Base-by-base conservation (phyloP, 805 yeast genomes). In the Lachancea thermotolerans region DNA sequence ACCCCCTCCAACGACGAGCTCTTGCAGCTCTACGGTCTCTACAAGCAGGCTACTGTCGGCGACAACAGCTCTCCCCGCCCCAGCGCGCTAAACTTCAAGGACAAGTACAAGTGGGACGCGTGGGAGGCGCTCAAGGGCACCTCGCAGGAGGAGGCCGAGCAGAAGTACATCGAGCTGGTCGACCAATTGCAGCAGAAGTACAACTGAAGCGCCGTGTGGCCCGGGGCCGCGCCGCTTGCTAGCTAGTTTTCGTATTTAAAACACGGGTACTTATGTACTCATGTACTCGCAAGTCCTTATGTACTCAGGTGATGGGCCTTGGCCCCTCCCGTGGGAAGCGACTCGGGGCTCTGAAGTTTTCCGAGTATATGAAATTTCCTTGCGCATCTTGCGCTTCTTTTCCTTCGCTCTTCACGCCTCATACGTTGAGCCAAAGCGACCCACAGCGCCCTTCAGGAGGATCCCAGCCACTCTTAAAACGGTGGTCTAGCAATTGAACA, bases 41-140 rank as follows among this genome's bases (percentile, higher is more conserved):
- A 76, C 83, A 93, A 93, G 71, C 99, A 93, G 73, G 95, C 98
- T 57, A 91, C 97, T 31, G 84, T 82, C 46, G 99, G 99, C 54
- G 99, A 93, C 77, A 88, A 88, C 77, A 67, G 64, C 57, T 85
- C 95, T 50, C 72, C 75, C 45, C 86, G 87, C 72, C 99, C 99
- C 44, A 93, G 96, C 52, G 70, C 85, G 48, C 87, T 93, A 67
- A 95, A 89, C 71, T 77, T 93, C 72, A 88, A 85, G 73, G 97
- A 91, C 56, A 89, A 95, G 71, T 85, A 86, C 78, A 93, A 93
- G 76, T 93, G 98, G 98, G 91, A 90, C 64, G 78, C 98, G 8
- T 93, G 98, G 98, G 82, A 82, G 59, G 81, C 80, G 58, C 72
- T 82, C 61, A 84, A 85, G 72, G 99, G 99, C 47, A 78, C 77